Base-by-base conservation (phyloP, 1,284 basidiomycete species). In the Melampsora larici-populina region DNA sequence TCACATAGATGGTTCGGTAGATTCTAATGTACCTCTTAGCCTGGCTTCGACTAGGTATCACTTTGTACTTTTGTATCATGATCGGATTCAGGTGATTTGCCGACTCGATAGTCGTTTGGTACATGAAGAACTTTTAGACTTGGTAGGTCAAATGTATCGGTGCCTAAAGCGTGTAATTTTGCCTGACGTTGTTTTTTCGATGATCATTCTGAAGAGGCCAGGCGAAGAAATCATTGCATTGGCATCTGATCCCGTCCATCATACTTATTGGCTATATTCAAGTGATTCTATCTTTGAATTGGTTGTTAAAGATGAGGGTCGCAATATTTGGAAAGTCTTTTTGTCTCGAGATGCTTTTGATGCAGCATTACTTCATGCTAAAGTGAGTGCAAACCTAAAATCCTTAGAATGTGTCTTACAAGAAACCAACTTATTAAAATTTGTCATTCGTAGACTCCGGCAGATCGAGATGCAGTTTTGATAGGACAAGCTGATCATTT, bases 201-300 rank as follows among this genome's bases (percentile, higher is more conserved):
- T 24, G 2, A 77, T 2, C 62, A 2, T 11, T 1, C 31, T 65
- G 46, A 81, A 94, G 92, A 90, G 89, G 88, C 85, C 88, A 3
- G 88, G 87, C 43, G 92, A 95, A 82, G 85, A 85, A 70, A 89
- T 93, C 8, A 86, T 88, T 31, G 92, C 90, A 0, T 85, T 97
- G 29, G 88, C 90, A 5, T 87, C 90, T 8, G 97, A 99, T 84
- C 90, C 92, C 9, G 89, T 92, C 5, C 89, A 92, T 9, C 89
- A 89, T 82, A 98, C 96, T 4, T 96, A 92, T 81, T 99, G 97
- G 97, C 88, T 97, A 1, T 97, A 92, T 83, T 95, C 96, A 0
- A 90, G 93, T 80, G 88, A 90, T 78, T 92, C 92, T 0, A 88
- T 99, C 63, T 94, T 93, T 81, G 97, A 99, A 82, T 86, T 99